Evolutionary conservation across 176 grass and related monocot species (phyloP).

Genomic region (Triticum timopheevii): DNA sequence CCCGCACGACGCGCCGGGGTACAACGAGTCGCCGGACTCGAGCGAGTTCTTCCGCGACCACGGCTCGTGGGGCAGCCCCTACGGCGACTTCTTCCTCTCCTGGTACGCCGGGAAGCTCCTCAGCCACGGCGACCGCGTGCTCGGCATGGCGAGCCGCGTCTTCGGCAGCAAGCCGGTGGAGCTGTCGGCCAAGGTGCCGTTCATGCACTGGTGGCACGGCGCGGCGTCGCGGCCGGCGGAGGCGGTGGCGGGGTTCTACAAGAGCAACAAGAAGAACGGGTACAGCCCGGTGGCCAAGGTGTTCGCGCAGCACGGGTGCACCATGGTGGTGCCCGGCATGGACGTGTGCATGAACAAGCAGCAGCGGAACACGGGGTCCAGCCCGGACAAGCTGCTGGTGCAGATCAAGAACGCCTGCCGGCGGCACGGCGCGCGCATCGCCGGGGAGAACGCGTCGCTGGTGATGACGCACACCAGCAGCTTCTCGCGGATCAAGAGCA

Average conservation of each 20-base stretch:
- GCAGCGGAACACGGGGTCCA: constrained; percentile 39
- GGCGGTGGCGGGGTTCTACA: constrained; percentile 72
- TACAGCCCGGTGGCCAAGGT: constrained; percentile 65
- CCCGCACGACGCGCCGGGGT: constrained; percentile 64
- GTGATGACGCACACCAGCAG: constrained; percentile 42
- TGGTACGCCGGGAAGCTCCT: constrained; percentile 82
- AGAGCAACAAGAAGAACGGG: constrained; percentile 52
- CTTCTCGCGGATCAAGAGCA: constrained; percentile 50
- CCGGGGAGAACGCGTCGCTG: constrained; percentile 74
- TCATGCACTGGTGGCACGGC: constrained; percentile 73
- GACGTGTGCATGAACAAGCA: constrained; percentile 63
- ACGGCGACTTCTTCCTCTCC: constrained; percentile 90
- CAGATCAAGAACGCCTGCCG: constrained; percentile 67
- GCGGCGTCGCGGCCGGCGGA: constrained; percentile 62
- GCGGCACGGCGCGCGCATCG: constrained; percentile 47
- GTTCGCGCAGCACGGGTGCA: constrained; percentile 56
- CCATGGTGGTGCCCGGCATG: constrained; percentile 74
- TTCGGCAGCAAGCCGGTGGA: constrained; percentile 51
- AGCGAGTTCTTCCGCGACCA: constrained; percentile 62
- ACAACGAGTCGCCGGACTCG: constrained; percentile 54
- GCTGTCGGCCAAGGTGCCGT: constrained; percentile 73
- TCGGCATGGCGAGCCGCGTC: constrained; percentile 43
- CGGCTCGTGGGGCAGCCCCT: constrained; percentile 68
- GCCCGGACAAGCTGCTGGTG: constrained; percentile 53
- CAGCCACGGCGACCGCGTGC: constrained; percentile 64